phyloP scores from a whole-genome alignment of 2,329 filamentous ascomycete species.

The Stylonectria norvegica region DNA sequence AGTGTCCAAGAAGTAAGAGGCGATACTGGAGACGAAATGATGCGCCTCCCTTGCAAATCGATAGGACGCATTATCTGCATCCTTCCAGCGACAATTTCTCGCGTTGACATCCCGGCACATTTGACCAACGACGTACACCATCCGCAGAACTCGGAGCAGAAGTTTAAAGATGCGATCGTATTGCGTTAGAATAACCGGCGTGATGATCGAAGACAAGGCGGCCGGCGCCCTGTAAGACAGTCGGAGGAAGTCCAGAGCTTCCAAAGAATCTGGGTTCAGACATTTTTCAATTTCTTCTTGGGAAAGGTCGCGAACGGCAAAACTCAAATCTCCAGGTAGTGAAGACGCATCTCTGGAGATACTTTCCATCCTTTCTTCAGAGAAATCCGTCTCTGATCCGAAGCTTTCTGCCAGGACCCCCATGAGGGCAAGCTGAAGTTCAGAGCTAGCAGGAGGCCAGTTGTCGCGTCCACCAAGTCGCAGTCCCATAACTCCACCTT shows the following conservation, averaged over 20 bases:
- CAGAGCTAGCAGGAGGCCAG: slow-evolving; percentile 93
- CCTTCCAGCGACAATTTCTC: slow-evolving; percentile 32
- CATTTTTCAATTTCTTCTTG: slow-evolving; percentile 77
- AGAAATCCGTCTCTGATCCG: slow-evolving; percentile 25
- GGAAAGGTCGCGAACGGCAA: slow-evolving; percentile 78
- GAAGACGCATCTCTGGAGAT: slow-evolving; percentile 31
- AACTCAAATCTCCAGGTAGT: slow-evolving; percentile 70
- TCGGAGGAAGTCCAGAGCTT: slow-evolving; percentile 89
- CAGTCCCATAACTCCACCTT: slow-evolving; percentile 73
- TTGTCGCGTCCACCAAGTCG: slow-evolving; percentile 75
- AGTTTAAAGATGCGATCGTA: slow-evolving; percentile 85
- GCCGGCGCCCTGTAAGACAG: slow-evolving; percentile 77
- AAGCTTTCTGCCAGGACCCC: slow-evolving; percentile 79
- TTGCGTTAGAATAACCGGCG: slow-evolving; percentile 64
- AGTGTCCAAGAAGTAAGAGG: slow-evolving; percentile 75
- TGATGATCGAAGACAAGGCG: slow-evolving; percentile 71
- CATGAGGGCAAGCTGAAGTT: slow-evolving; percentile 84
- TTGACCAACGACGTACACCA: slow-evolving; percentile 71
- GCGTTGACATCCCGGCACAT: slow-evolving; percentile 57
- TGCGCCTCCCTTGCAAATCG: slow-evolving; percentile 74
- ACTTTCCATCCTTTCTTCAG: slow-evolving; percentile 24
- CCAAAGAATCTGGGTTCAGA: slow-evolving; percentile 76
- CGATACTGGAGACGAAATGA: slow-evolving; percentile 71
- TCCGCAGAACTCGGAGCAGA: slow-evolving; percentile 70
- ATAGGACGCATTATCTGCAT: slow-evolving; percentile 39